Evolutionary conservation across 768 basidiomycete species (phyloP).

Genomic region (Pleurotus pulmonarius): DNA sequence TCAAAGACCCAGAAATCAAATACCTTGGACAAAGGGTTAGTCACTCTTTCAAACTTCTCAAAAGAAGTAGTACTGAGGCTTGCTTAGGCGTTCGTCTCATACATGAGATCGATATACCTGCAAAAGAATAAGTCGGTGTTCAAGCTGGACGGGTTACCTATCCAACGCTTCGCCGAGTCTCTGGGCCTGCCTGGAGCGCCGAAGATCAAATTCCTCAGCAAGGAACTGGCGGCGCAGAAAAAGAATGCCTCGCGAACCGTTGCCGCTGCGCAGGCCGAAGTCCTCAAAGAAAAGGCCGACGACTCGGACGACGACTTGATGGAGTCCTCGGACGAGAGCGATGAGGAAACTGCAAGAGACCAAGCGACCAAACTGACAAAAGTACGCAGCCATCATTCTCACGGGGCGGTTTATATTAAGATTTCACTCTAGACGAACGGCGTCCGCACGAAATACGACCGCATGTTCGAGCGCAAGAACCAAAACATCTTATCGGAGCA

Average conservation of each 20-base stretch:
- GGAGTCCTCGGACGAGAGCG: conserved; percentile 24
- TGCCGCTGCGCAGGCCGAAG: conserved; percentile 29
- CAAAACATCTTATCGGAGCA: conserved; percentile 89
- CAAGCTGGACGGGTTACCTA: conserved; percentile 77
- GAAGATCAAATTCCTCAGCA: conserved; percentile 84
- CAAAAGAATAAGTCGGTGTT: conserved; percentile 95
- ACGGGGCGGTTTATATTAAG: too few relatives aligned
- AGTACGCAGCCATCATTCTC: conserved; percentile 25
- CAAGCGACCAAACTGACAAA: conserved; percentile 29
- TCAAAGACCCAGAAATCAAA: conserved; percentile 95
- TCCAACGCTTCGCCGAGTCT: conserved; percentile 81
- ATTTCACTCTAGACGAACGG: conserved; percentile 22
- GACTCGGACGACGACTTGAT: conserved; percentile 20
- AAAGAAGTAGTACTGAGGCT: neutral
- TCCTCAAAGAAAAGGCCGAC: conserved; percentile 17
- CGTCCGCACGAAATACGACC: conserved; percentile 91
- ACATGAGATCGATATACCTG: conserved; percentile 86
- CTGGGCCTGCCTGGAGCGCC: conserved; percentile 93
- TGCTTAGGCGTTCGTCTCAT: conserved; percentile 87
- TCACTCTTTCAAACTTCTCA: conserved; percentile 11
- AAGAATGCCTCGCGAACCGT: conserved; percentile 67
- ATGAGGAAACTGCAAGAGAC: conserved; percentile 21
- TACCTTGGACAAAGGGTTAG: conserved; percentile 90
- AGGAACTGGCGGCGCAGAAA: conserved; percentile 64
- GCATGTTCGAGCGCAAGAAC: conserved; percentile 97